Conservation (phyloP, 2,329 filamentous ascomycete species). For the Lachnellula occidentalis region DNA sequence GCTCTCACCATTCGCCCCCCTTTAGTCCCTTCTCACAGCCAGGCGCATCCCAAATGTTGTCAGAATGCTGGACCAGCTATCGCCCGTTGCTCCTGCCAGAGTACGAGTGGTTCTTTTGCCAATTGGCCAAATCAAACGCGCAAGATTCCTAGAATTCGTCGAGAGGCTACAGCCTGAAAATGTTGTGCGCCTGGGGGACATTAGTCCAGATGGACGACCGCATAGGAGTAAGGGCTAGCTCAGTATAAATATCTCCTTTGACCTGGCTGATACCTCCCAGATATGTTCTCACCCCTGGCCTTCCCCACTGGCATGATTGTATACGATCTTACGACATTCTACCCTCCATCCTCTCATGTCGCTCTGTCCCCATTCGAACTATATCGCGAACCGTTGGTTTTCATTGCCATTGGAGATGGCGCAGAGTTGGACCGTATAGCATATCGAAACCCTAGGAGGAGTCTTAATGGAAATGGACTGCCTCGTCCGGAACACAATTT, state of each 20-base stretch:
- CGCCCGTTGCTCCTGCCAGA: conserved; percentile 86
- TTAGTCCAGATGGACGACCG: conserved; percentile 77
- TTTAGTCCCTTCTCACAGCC: conserved; percentile 1
- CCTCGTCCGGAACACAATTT: conserved; percentile 50
- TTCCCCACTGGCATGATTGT: conserved; percentile 82
- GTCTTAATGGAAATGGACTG: conserved; percentile 44
- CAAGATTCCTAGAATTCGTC: conserved; percentile 74
- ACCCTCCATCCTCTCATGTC: conserved; percentile 73
- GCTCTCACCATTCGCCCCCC: background rate
- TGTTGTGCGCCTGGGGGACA: conserved; percentile 78
- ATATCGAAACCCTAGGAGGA: conserved; percentile 51
- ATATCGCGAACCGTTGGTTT: conserved; percentile 75
- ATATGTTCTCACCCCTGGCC: conserved; percentile 87
- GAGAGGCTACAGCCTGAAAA: conserved; percentile 72
- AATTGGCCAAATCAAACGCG: conserved; percentile 76
- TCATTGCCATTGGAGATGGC: conserved; percentile 83
- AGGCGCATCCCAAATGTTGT: conserved; percentile 40
- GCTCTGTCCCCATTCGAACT: conserved; percentile 84
- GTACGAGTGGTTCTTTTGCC: conserved; percentile 84
- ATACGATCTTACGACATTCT: conserved; percentile 79
- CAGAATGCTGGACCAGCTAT: conserved; percentile 84
- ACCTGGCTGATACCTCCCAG: conserved; percentile 41
- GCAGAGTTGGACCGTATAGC: conserved; percentile 54
- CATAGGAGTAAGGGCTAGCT: conserved; percentile 67
- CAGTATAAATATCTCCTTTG: conserved; percentile 1